phyloP scores from a whole-genome alignment of 257 asterid genomes.

The Rauvolfia tetraphylla region DNA sequence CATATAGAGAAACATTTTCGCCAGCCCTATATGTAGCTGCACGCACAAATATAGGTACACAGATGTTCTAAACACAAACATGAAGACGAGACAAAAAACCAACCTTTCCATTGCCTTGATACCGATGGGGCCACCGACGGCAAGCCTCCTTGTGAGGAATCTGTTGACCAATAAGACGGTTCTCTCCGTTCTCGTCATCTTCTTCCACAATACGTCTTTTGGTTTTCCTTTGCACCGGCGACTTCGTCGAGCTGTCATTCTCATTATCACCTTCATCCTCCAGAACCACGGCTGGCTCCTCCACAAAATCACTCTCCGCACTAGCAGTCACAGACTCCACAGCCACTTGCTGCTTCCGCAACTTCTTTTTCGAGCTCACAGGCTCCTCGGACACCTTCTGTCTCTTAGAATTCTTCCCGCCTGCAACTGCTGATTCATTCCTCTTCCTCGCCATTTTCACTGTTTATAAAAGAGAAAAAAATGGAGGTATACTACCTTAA shows the following conservation, averaged over 20 bases:
- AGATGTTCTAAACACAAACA: not conserved
- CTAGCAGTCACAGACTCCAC: not conserved
- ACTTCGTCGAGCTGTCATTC: not conserved
- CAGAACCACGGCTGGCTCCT: constrained; percentile 5
- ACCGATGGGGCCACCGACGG: constrained; percentile 56
- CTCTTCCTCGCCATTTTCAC: not conserved
- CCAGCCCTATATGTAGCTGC: too few relatives aligned
- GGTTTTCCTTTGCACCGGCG: not conserved
- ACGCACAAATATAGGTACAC: not conserved
- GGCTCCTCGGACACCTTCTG: not conserved
- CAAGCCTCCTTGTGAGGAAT: constrained; percentile 38
- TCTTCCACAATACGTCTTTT: constrained; percentile 8
- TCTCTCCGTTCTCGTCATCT: constrained; percentile 11
- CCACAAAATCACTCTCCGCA: constrained; percentile 11
- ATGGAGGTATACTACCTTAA: too few relatives aligned
- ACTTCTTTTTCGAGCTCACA: not conserved
- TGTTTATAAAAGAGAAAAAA: not conserved
- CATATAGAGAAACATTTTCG: not conserved
- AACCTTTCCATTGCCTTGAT: constrained; percentile 18
- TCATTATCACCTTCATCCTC: not conserved
- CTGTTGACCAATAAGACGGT: constrained; percentile 34
- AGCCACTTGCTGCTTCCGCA: not conserved
- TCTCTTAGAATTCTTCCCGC: not conserved
- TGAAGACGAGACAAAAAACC: not conserved
- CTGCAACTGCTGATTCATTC: not conserved